These are phyloP conservation scores for Astragalus membranaceus DNA, from an alignment of 306 rosid genomes.

Conservation along the genomic window DNA sequence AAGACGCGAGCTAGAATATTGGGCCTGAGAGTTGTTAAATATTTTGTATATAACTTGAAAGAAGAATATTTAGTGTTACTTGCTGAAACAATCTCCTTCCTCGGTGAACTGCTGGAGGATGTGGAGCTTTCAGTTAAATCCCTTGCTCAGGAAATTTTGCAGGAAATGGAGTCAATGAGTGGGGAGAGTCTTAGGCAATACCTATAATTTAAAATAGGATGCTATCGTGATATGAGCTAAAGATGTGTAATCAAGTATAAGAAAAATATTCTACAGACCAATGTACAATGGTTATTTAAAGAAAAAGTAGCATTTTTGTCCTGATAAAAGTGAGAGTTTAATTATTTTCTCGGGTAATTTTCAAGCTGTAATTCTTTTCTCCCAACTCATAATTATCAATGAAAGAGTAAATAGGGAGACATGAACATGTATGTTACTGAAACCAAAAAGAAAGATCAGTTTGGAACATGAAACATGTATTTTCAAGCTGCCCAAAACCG, in stretches of 20 bases:
- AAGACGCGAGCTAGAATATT: conserved; percentile 61
- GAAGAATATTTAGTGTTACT: conserved; percentile 80
- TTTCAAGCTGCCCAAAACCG: too few species aligned
- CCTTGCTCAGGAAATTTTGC: conserved; percentile 75
- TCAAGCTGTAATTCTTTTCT: not conserved
- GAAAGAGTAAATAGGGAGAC: not conserved
- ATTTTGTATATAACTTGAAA: conserved; percentile 68
- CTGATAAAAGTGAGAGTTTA: not conserved
- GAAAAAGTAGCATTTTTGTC: not conserved
- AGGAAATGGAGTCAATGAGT: conserved; percentile 72
- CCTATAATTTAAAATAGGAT: not conserved
- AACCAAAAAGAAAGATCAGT: too few species aligned
- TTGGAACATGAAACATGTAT: too few species aligned
- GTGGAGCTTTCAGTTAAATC: conserved; percentile 74
- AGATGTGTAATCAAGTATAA: not conserved
- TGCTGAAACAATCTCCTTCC: conserved; percentile 87
- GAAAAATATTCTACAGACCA: not conserved
- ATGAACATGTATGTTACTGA: not conserved
- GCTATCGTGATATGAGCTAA: not conserved
- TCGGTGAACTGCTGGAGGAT: conserved; percentile 91
- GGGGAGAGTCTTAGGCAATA: conserved; percentile 75
- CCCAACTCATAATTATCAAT: not conserved
- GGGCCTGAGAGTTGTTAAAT: conserved; percentile 66
- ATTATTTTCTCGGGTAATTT: not conserved
- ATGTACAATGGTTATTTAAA: conserved; percentile 9